Evolutionary conservation across 257 asterid genomes (phyloP), one percentile per base, ranked within the genome.

Genomic region (Prunella vulgaris): DNA sequence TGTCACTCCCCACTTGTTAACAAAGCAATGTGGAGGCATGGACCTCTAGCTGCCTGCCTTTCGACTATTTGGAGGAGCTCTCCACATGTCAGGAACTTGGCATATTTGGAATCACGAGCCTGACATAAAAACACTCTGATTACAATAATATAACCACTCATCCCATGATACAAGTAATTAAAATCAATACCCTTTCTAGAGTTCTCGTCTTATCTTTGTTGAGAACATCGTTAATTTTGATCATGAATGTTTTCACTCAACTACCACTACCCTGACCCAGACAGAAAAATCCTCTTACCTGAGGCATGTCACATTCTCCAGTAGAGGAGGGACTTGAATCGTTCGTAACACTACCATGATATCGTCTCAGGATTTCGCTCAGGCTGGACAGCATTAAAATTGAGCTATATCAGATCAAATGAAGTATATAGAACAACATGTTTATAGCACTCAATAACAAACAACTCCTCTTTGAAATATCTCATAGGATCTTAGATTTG

Each of bases 1-100:
- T 24, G 20, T 32, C 7, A 49, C 22, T 22, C 13, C 8, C 9
- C 54, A 32, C 42, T n/a, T 3, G 14, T 44, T 14, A 18, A 57
- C 32, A 66, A 60, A 27, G 69, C 44, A 17, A 72, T 3, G 2
- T 10, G 72, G 73, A 40, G 53, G 58, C 35, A 53, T 25, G 28
- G 28, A 25, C 28, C 28, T 1, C 28, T 25, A 25, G 28, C 28
- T 25, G 28, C 51, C 22, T 79, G 75, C 94, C 88, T 85, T 74
- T 83, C 89, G 40, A 79, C 83, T 17, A 54, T 72, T 68, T 80
- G 82, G 37, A 78, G 83, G 54, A 85, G 84, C 69, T 87, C 79
- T 62, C 33, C 68, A 61, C 83, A 78, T 60, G 79, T 53, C 68
- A 77, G 17, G 76, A 51, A 67, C 66, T 68, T 42, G 9, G 75